Evolutionary conservation across 2,329 filamentous ascomycete genomes (phyloP).

Genomic region (Cryphonectria naterciae): DNA sequence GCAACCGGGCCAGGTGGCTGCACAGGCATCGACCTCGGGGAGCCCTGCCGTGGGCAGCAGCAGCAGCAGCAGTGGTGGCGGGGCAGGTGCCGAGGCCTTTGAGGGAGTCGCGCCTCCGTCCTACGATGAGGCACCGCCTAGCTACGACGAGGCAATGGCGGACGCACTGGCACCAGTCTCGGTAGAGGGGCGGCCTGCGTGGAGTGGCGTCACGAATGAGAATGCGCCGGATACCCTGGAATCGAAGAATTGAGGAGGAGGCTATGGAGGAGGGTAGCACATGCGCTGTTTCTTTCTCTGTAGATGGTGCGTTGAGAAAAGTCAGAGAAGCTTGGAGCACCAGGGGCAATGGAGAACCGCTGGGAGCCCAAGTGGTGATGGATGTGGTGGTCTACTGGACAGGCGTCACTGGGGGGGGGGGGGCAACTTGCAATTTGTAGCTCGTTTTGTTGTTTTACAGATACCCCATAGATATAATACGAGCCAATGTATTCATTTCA

Average conservation of each 20-base stretch:
- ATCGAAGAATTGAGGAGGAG: conserved; percentile 38
- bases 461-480: neutral
- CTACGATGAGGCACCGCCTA: conserved; percentile 83
- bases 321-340: neutral
- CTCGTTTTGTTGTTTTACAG: neutral
- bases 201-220: conserved; percentile 66
- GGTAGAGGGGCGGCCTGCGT: conserved; percentile 63
- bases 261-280: too few relatives aligned
- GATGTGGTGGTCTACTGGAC: neutral
- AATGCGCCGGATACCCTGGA: conserved; percentile 58
- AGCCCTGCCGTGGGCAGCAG: neutral
- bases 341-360: neutral
- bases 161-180: conserved; percentile 72
- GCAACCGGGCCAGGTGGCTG: conserved; percentile 32
- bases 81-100: neutral
- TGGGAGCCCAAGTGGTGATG: neutral
- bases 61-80: neutral
- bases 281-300: neutral
- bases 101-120: conserved; percentile 40
- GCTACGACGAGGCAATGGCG: conserved; percentile 91
- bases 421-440: neutral
- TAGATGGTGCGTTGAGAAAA: neutral
- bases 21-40: conserved; percentile 10
- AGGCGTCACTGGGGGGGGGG: neutral
- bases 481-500: neutral